phyloP scores from a whole-genome alignment of 177 flowering plant genomes.

The Vitis hybrid region DNA sequence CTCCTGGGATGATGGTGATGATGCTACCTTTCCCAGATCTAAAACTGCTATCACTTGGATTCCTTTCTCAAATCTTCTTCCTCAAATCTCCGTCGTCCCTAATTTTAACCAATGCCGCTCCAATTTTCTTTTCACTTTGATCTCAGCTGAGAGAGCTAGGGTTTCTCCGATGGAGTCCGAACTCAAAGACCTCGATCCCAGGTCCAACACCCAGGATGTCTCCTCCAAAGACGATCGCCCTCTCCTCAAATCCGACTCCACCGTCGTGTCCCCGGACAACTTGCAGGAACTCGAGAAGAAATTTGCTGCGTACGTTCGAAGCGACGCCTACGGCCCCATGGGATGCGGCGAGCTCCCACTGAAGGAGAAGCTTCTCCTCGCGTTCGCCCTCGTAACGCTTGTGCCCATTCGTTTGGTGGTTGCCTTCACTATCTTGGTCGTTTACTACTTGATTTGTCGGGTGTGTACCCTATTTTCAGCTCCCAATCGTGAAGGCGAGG shows the following conservation, averaged over 20 bases:
- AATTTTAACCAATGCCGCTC: not conserved
- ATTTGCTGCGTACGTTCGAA: slow-evolving; percentile 73
- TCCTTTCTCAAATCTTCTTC: not conserved
- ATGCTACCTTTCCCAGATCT: not conserved
- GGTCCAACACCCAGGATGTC: slow-evolving; percentile 22
- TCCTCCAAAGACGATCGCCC: slow-evolving; percentile 59
- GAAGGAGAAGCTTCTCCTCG: slow-evolving; percentile 69
- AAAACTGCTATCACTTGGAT: not conserved
- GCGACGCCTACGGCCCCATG: slow-evolving; percentile 87
- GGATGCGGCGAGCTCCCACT: slow-evolving; percentile 74
- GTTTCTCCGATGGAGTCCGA: slow-evolving; percentile 49
- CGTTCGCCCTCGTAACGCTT: slow-evolving; percentile 60
- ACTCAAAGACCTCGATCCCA: slow-evolving; percentile 36
- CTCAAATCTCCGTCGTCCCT: not conserved
- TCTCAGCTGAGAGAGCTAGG: slow-evolving; percentile 1
- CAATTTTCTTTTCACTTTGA: not conserved
- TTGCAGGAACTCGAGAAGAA: slow-evolving; percentile 75
- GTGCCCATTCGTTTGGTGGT: slow-evolving; percentile 63
- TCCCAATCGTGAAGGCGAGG: slow-evolving; percentile 66
- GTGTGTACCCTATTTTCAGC: slow-evolving; percentile 61
- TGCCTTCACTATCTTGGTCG: slow-evolving; percentile 41
- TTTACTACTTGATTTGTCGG: slow-evolving; percentile 75
- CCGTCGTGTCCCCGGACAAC: slow-evolving; percentile 17
- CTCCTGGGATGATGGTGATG: not conserved
- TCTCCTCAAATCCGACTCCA: slow-evolving; percentile 50